Conservation (phyloP, 768 basidiomycete genomes). For the Aureoboletus auriporus region DNA sequence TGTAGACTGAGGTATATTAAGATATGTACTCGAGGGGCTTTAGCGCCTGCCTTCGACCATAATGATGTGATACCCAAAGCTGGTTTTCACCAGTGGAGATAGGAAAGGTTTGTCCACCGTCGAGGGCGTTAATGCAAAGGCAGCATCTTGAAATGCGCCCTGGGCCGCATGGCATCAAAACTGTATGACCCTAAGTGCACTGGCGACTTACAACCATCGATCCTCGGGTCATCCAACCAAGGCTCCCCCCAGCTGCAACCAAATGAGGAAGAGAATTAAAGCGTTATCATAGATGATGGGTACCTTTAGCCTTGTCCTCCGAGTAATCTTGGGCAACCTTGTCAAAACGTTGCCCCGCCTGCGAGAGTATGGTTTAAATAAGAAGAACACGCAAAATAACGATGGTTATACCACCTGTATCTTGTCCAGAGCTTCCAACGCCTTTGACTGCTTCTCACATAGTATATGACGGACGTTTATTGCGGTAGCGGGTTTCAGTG, state of each 20-base stretch:
- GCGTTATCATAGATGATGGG: not conserved
- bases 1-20: slow-evolving; percentile 16
- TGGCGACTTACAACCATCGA: slow-evolving; percentile 66
- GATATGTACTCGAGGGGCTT: slow-evolving; percentile 16
- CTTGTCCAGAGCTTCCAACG: slow-evolving; percentile 72
- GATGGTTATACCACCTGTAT: slow-evolving; percentile 64
- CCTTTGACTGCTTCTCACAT: slow-evolving; percentile 84
- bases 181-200: not conserved
- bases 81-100: slow-evolving; percentile 76
- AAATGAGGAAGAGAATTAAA: slow-evolving; percentile 2
- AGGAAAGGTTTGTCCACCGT: slow-evolving; percentile 73
- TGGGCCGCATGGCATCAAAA: slow-evolving; percentile 24
- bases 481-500: slow-evolving; percentile 73
- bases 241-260: slow-evolving; percentile 67
- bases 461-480: slow-evolving; percentile 85
- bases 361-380: slow-evolving; percentile 12
- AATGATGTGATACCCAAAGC: slow-evolving; percentile 84
- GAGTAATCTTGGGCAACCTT: slow-evolving; percentile 90
- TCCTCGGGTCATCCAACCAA: slow-evolving; percentile 84
- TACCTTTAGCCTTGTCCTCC: slow-evolving; percentile 87
- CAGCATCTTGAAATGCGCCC: slow-evolving; percentile 83
- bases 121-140: slow-evolving; percentile 76
- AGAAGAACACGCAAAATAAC: not conserved
- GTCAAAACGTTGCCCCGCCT: slow-evolving; percentile 80
- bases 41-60: slow-evolving; percentile 84